phyloP scores from a whole-genome alignment of 2,329 filamentous ascomycete genomes.

The Claviceps cyperi region DNA sequence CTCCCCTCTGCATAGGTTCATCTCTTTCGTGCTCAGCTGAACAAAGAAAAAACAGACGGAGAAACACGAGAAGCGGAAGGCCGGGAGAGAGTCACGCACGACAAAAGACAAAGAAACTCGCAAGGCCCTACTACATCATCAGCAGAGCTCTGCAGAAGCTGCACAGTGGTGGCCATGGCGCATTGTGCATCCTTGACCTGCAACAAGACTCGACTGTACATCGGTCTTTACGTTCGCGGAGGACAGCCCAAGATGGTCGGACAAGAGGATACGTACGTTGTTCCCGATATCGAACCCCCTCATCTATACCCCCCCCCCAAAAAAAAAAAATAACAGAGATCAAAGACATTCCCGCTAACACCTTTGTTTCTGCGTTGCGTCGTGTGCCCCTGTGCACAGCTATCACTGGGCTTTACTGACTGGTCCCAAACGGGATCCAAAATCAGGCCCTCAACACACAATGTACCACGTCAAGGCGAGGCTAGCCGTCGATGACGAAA shows the following conservation, averaged over 20 bases:
- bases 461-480: conserved; percentile 6
- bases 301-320: too few species aligned
- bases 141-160: not conserved
- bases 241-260: conserved; percentile 4
- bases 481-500: conserved; percentile 3
- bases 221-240: conserved; percentile 6
- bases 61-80: not conserved
- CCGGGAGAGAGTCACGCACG: not conserved
- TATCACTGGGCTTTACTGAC: conserved; percentile 7
- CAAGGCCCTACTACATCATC: not conserved
- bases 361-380: not conserved
- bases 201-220: conserved; percentile 5
- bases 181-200: not conserved
- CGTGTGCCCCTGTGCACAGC: not conserved
- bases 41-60: not conserved
- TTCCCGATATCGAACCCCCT: not conserved
- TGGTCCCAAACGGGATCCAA: conserved; percentile 3
- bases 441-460: conserved; percentile 1
- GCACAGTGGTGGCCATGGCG: not conserved
- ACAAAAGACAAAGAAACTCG: not conserved
- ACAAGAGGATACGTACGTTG: conserved; percentile 5
- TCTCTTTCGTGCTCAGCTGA: not conserved
- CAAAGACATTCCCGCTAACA: not conserved
- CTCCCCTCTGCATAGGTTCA: not conserved
- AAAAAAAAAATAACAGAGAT: not conserved